phyloP scores from a whole-genome alignment of 495 filamentous ascomycete genomes.

The Annulohypoxylon stygium region DNA sequence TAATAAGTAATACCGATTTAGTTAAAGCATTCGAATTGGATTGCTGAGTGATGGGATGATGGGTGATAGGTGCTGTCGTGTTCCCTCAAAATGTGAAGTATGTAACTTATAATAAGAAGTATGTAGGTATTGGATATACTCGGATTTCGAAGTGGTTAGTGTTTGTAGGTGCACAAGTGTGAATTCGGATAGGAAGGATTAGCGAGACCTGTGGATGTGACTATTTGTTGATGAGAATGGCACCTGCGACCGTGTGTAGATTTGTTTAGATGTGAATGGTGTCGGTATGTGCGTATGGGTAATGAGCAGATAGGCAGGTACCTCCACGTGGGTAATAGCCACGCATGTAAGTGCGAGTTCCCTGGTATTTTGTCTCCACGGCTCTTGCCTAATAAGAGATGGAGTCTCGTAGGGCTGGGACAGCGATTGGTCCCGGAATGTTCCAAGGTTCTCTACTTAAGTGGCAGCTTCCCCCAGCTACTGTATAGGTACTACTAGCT shows the following conservation, averaged over 20 bases:
- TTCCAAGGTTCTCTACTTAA: slow-evolving; percentile 1
- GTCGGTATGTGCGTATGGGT: no score
- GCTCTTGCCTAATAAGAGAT: slow-evolving; percentile 35
- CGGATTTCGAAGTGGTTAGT: not conserved
- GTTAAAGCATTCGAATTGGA: slow-evolving; percentile 3
- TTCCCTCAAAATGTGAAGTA: not conserved
- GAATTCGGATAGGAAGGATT: slow-evolving; percentile 20
- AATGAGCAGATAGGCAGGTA: slow-evolving; percentile 13
- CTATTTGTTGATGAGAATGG: slow-evolving; percentile 14
- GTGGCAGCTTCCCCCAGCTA: slow-evolving; percentile 8
- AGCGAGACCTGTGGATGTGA: slow-evolving; percentile 26
- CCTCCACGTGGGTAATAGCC: slow-evolving; percentile 26
- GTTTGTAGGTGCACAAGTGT: slow-evolving; percentile 1
- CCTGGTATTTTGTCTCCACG: slow-evolving; percentile 12
- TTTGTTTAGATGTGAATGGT: not conserved
- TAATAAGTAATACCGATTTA: slow-evolving; percentile 8
- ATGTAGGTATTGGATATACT: not conserved
- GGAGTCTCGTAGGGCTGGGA: slow-evolving; percentile 28
- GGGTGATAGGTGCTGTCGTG: not conserved
- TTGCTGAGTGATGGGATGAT: not conserved
- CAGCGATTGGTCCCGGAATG: slow-evolving; percentile 27
- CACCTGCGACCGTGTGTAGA: slow-evolving; percentile 23
- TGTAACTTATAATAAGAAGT: not conserved
- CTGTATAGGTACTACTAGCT: not conserved
- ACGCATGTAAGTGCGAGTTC: slow-evolving; percentile 16